Evolutionary conservation across 257 asterid genomes (phyloP).

Genomic region (Lycium ferocissimum): DNA sequence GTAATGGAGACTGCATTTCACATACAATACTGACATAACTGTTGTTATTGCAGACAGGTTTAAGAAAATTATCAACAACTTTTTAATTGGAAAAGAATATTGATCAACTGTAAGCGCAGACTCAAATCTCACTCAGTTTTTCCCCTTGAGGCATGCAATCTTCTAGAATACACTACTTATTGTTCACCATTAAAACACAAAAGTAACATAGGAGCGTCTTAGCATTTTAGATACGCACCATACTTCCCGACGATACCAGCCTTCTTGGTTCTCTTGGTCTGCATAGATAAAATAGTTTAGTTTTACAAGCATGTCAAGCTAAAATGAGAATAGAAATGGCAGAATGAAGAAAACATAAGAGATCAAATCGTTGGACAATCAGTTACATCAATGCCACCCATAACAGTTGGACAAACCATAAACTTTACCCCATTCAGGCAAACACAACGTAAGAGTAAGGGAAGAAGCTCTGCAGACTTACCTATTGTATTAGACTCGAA

Average conservation of each 20-base stretch:
- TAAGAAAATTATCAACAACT: neutral
- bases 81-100: neutral
- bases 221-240: conserved; percentile 38
- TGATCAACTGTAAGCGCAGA: neutral
- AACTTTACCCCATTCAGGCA: neutral
- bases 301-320: neutral
- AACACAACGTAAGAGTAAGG: neutral
- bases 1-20: neutral
- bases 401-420: neutral
- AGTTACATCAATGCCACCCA: neutral
- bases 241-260: conserved; percentile 67
- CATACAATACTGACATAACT: neutral
- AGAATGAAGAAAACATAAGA: neutral
- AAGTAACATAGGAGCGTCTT: neutral
- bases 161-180: neutral
- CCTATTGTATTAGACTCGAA: neutral
- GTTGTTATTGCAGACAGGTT: neutral
- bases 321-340: neutral
- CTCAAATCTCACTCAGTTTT: neutral
- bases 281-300: conserved; percentile 20
- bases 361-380: neutral
- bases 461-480: neutral
- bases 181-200: neutral
- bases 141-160: neutral
- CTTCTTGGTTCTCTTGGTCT: conserved; percentile 74